These are phyloP conservation scores for Planoprotostelium fungivorum DNA, from an alignment of 78 protist species.

Conservation along the genomic window DNA sequence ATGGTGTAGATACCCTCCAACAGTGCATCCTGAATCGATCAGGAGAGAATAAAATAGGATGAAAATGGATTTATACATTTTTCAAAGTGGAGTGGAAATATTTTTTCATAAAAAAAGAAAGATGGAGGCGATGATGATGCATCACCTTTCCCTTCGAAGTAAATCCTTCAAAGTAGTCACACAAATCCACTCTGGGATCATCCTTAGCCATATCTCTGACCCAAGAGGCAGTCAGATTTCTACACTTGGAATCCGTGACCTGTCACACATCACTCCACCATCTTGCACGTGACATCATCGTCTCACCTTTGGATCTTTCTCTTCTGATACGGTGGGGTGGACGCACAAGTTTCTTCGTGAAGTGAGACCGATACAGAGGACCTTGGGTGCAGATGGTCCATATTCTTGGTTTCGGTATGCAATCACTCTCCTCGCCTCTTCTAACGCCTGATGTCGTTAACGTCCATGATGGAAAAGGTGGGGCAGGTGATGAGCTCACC, in stretches of 20 bases:
- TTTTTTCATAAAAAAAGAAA: neutral
- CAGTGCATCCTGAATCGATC: conserved; percentile 2
- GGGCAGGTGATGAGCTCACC: conserved; percentile 8
- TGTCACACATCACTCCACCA: conserved; percentile 2
- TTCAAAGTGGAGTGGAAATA: neutral
- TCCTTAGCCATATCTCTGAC: conserved; percentile 32
- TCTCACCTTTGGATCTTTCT: conserved; percentile 26
- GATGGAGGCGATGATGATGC: neutral
- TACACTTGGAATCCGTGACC: conserved; percentile 69
- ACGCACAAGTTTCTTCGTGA: conserved; percentile 86
- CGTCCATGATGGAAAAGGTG: neutral
- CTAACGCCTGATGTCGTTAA: conserved; percentile 36
- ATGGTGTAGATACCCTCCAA: conserved; percentile 85
- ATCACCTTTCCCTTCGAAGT: neutral
- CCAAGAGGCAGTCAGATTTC: conserved; percentile 73
- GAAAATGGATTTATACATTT: neutral
- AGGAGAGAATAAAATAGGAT: neutral
- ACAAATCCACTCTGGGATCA: conserved; percentile 19
- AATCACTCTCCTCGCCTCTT: conserved; percentile 75
- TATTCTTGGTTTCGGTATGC: conserved; percentile 28
- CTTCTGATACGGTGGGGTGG: conserved; percentile 62
- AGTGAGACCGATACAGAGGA: conserved; percentile 75
- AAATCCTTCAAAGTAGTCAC: conserved; percentile 47
- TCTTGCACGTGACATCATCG: conserved; percentile 9
- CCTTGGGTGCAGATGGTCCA: conserved; percentile 40